Conservation (phyloP, 192 early-diverging fungal species). For the Backusella australiensis region DNA sequence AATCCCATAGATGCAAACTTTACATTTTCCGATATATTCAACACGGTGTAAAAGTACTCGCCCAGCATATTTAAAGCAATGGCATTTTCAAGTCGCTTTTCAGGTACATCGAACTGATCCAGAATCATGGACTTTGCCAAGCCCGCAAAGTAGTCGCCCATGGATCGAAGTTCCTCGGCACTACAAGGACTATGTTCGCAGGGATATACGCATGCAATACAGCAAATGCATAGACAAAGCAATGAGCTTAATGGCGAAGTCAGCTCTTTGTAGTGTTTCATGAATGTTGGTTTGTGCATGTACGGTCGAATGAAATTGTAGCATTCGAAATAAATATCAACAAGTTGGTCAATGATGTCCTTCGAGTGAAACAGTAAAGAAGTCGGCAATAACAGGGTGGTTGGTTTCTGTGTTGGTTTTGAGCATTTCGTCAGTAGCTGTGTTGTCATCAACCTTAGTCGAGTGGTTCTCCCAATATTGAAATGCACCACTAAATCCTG, state of each 20-base stretch:
- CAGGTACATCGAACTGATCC: neutral
- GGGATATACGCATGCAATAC: neutral
- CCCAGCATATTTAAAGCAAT: neutral
- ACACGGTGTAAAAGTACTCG: neutral
- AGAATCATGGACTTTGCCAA: neutral
- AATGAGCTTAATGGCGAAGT: neutral
- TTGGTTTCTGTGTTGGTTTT: neutral
- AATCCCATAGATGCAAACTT: neutral
- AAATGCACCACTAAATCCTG: neutral
- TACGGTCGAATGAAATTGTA: neutral
- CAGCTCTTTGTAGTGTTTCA: neutral
- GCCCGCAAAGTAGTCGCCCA: neutral
- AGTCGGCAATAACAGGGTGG: neutral
- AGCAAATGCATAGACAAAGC: neutral
- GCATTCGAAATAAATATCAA: neutral
- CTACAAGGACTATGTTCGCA: neutral
- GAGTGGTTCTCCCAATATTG: neutral
- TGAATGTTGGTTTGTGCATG: neutral
- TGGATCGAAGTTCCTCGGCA: neutral
- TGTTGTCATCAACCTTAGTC: neutral
- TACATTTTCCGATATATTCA: neutral
- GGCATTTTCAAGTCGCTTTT: neutral
- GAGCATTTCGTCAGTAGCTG: neutral
- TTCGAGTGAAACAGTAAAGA: neutral
- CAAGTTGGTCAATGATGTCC: neutral